phyloP scores from a whole-genome alignment of 192 early-diverging fungal species.

The Glomus cerebriforme region DNA sequence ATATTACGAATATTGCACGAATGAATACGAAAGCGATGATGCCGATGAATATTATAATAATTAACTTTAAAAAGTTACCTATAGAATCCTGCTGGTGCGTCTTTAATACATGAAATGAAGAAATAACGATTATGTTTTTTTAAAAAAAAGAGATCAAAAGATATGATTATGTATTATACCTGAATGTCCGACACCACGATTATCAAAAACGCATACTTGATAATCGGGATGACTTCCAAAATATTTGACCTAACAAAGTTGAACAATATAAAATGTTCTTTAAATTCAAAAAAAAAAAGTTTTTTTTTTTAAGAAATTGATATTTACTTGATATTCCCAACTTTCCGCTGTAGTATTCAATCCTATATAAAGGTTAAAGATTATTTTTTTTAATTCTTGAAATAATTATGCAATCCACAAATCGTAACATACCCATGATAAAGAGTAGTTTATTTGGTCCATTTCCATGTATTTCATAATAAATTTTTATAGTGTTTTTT shows the following conservation, averaged over 20 bases:
- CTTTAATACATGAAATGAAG: slow-evolving; percentile 31
- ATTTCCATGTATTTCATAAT: slow-evolving; percentile 78
- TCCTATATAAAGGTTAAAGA: slow-evolving; percentile 27
- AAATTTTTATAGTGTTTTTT: slow-evolving; percentile 59
- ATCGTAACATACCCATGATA: slow-evolving; percentile 64
- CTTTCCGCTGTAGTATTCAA: slow-evolving; percentile 37
- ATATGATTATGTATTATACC: slow-evolving; percentile 36
- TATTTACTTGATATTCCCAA: slow-evolving; percentile 25
- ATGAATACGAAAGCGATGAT: background rate
- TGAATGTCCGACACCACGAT: slow-evolving; percentile 74
- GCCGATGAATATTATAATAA: no score
- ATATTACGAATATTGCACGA: background rate
- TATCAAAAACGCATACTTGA: slow-evolving; percentile 80
- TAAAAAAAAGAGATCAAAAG: background rate
- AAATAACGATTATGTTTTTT: slow-evolving; percentile 8
- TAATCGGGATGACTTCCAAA: slow-evolving; percentile 69
- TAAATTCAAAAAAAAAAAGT: background rate
- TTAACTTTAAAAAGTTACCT: slow-evolving; percentile 37
- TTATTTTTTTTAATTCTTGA: background rate
- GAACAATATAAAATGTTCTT: background rate
- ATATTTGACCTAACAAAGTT: slow-evolving; percentile 54
- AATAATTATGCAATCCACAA: background rate
- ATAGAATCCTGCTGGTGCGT: slow-evolving; percentile 57
- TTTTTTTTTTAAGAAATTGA: background rate
- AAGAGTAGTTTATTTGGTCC: slow-evolving; percentile 71